Percentiles rank a stretch among this genome's conserved stretches.
These are phyloP conservation scores for Bertia moriformis DNA, from an alignment of 2,329 filamentous ascomycete genomes.

Conservation along the genomic window DNA sequence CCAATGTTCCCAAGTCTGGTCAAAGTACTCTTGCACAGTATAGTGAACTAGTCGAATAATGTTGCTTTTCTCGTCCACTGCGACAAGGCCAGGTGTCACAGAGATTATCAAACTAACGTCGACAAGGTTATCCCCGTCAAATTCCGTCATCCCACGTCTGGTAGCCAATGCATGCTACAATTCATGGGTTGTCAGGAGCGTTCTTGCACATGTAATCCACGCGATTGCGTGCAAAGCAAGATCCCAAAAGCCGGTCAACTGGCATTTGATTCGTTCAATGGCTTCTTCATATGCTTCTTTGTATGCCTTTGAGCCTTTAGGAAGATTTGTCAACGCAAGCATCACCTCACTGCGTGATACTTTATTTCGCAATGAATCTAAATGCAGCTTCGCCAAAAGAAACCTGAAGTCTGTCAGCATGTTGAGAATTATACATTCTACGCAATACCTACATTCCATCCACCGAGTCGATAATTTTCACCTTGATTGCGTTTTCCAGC, in stretches of 20 bases:
- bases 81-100: slow-evolving; percentile 24
- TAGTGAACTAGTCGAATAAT: slow-evolving; percentile 27
- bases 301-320: slow-evolving; percentile 14
- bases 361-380: slow-evolving; percentile 16
- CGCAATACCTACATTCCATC: slow-evolving; percentile 16
- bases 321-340: slow-evolving; percentile 13
- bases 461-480: slow-evolving; percentile 8
- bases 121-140: slow-evolving; percentile 20
- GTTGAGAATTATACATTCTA: slow-evolving; percentile 7
- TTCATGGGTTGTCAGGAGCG: slow-evolving; percentile 16
- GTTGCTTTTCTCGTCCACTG: slow-evolving; percentile 19
- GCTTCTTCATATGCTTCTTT: slow-evolving; percentile 22
- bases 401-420: slow-evolving; percentile 13
- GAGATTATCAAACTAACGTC: slow-evolving; percentile 17
- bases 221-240: slow-evolving; percentile 21
- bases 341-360: slow-evolving; percentile 15
- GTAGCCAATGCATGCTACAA: slow-evolving; percentile 26
- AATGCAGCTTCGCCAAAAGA: slow-evolving; percentile 20
- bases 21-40: slow-evolving; percentile 28
- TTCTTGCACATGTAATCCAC: slow-evolving; percentile 23
- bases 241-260: slow-evolving; percentile 12
- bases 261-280: slow-evolving; percentile 24
- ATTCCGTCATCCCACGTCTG: slow-evolving; percentile 7
- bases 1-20: slow-evolving; percentile 10
- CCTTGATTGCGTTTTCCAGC: slow-evolving; percentile 9